phyloP scores from a whole-genome alignment of 345 rosid species.

The Citrus trifoliata region DNA sequence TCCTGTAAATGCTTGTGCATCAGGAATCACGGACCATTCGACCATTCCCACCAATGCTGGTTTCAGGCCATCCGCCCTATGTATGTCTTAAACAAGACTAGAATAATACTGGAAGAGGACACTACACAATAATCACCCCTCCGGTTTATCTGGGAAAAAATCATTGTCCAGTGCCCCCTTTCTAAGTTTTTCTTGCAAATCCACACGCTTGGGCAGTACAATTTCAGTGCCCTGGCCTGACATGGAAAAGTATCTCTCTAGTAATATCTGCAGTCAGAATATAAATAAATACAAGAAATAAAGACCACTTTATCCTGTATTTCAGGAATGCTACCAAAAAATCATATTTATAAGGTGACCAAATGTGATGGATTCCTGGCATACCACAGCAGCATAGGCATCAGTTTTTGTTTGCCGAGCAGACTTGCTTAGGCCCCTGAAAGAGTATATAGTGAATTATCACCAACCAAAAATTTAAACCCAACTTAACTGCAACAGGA shows the following conservation, averaged over 20 bases:
- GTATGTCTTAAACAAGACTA: not conserved
- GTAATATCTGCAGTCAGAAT: slow-evolving; percentile 54
- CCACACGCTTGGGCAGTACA: slow-evolving; percentile 63
- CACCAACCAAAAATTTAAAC: not conserved
- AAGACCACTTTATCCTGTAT: not conserved
- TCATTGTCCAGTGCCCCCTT: slow-evolving; percentile 57
- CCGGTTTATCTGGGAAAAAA: slow-evolving; percentile 33
- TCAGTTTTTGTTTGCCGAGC: slow-evolving; percentile 53
- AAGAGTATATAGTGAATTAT: slow-evolving; percentile 10
- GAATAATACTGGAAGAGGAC: not conserved
- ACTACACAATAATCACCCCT: slow-evolving; percentile 5
- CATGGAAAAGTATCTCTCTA: slow-evolving; percentile 74
- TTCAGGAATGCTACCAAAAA: not conserved
- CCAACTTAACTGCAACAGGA: not conserved
- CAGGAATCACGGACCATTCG: not conserved
- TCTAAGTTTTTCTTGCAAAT: slow-evolving; percentile 71
- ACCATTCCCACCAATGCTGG: not conserved
- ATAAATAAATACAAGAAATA: not conserved
- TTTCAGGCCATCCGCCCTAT: not conserved
- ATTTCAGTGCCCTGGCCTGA: slow-evolving; percentile 64
- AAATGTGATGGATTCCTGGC: not conserved
- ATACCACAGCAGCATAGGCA: slow-evolving; percentile 87
- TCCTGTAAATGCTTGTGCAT: not conserved
- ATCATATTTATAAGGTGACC: not conserved
- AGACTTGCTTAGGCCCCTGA: slow-evolving; percentile 72